phyloP scores from a whole-genome alignment of 345 rosid genomes.

The Capsella bursapastoris region DNA sequence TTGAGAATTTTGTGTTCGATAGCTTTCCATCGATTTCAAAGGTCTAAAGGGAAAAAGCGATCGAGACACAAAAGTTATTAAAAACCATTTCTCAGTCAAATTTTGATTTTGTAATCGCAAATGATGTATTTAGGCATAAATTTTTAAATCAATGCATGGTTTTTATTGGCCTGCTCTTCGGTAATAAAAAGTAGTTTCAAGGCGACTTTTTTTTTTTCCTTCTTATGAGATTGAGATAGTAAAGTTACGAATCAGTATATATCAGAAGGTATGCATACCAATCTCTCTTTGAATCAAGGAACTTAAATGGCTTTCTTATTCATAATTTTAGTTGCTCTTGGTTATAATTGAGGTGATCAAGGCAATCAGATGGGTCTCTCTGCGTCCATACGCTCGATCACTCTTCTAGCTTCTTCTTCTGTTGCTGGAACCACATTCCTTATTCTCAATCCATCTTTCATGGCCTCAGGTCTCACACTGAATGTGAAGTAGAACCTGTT shows the following conservation, averaged over 20 bases:
- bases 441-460: constrained; percentile 65
- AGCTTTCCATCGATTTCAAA: constrained; percentile 41
- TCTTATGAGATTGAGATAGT: too few species aligned
- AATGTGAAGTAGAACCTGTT: constrained; percentile 91
- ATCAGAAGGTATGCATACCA: constrained; percentile 5
- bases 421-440: constrained; percentile 88
- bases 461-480: constrained; percentile 72
- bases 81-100: neutral
- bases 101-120: constrained; percentile 20
- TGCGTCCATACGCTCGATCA: constrained; percentile 83
- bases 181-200: neutral
- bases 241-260: neutral
- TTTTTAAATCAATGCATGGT: neutral
- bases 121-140: constrained; percentile 7
- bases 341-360: constrained; percentile 8
- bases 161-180: neutral
- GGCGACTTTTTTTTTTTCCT: neutral
- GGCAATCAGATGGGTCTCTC: constrained; percentile 50
- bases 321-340: neutral
- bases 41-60: constrained; percentile 13
- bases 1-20: constrained; percentile 11
- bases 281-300: neutral
- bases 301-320: constrained; percentile 3
- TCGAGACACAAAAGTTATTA: neutral
- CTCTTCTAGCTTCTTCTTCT: constrained; percentile 84